Evolutionary conservation across 2,329 filamentous ascomycete species (phyloP).

Genomic region (Phyllosticta paracitricarpa): DNA sequence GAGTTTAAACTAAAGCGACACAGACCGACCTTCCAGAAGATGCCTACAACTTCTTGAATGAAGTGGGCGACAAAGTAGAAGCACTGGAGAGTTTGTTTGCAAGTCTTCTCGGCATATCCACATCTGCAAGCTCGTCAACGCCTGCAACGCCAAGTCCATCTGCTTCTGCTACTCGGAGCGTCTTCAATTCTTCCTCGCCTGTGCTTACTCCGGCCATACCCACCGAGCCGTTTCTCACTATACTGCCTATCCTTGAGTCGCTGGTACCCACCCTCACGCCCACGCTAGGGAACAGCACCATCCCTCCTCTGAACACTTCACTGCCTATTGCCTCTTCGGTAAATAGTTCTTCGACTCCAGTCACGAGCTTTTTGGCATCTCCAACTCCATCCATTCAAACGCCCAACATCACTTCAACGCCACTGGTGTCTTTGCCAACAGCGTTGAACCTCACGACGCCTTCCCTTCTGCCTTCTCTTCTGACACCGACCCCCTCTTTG

Average conservation of each 20-base stretch:
- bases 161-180: neutral
- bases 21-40: slow-evolving; percentile 3
- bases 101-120: neutral
- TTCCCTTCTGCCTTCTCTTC: neutral
- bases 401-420: neutral
- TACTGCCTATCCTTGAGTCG: slow-evolving; percentile 4
- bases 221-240: neutral
- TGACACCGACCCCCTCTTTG: too few species aligned
- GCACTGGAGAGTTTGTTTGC: slow-evolving; percentile 3
- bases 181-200: neutral
- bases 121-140: neutral
- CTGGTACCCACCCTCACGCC: neutral
- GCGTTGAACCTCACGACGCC: neutral
- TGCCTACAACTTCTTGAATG: slow-evolving; percentile 4
- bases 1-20: neutral
- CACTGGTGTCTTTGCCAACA: neutral
- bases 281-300: neutral
- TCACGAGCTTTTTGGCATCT: neutral
- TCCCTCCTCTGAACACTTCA: neutral
- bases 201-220: neutral
- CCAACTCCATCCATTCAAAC: neutral
- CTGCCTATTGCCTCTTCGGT: neutral
- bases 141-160: neutral
- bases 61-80: slow-evolving; percentile 2
- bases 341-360: neutral